phyloP scores from a whole-genome alignment of 148 eudicot genomes.

The Amaranthus cruentus region DNA sequence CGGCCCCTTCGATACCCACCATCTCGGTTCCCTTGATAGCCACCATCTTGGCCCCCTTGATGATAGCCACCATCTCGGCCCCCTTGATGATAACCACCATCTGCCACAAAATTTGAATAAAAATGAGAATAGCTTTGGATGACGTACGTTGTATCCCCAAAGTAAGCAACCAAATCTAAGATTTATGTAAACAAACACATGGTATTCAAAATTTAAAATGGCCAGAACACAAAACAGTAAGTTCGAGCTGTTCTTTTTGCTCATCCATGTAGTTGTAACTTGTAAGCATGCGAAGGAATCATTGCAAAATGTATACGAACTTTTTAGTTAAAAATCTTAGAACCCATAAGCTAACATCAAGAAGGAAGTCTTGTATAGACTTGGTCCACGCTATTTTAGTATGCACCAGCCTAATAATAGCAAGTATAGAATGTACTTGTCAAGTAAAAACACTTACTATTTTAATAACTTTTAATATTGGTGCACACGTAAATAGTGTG shows the following conservation, averaged over 20 bases:
- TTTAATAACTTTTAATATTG: no score
- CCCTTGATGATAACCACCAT: slow-evolving; percentile 34
- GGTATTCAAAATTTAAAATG: background rate
- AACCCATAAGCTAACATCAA: background rate
- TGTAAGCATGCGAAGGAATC: background rate
- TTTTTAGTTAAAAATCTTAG: background rate
- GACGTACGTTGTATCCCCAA: background rate
- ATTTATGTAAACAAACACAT: background rate
- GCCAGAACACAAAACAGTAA: no score
- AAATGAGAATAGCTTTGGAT: background rate
- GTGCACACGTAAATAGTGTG: no score
- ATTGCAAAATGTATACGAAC: background rate
- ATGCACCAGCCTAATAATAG: no score
- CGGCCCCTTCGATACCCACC: slow-evolving; percentile 29
- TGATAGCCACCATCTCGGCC: slow-evolving; percentile 42
- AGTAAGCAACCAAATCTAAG: background rate
- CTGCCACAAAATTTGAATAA: slow-evolving; percentile 18
- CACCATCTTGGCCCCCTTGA: slow-evolving; percentile 22
- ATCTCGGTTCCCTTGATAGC: background rate
- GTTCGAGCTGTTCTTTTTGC: background rate
- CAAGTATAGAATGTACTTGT: no score
- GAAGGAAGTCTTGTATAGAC: background rate
- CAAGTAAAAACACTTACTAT: no score
- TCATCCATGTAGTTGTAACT: background rate
- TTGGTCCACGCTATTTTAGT: background rate